Evolutionary conservation across 305 asterid genomes (phyloP), one percentile per base, ranked within the genome.

Genomic region (Monarda citriodora): DNA sequence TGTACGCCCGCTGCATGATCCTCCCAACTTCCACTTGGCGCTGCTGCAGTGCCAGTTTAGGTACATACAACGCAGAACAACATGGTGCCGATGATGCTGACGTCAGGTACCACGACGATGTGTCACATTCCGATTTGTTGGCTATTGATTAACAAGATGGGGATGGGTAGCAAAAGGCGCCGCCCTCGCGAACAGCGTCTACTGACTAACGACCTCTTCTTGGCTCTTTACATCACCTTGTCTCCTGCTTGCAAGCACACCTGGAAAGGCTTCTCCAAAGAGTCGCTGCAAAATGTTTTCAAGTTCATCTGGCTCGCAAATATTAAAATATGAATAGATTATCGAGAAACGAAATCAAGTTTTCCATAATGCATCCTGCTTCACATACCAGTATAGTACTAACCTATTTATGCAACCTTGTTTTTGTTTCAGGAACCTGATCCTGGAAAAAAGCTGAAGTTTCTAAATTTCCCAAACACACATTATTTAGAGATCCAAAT

Each of bases 341-440:
- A 75, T 94, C 96, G 63, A 94, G 96, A 79, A 88, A 90, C 42
- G 95, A 73, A 53, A 81, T 88, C 85, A 94, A 86, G 72, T 90
- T 94, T 79, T 94, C 99, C 81, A 94, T 79, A 74, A 90, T 90
- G 93, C 99, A 90, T 74, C 99, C 99, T 63, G 99, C 97, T 79
- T 90, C 99, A 70, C 99, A 94, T 65, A 90, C 96, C 81, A 94
- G 82, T 76, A 86, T 72, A 65, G 96, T 93, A 59, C 96, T 84
- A 74, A 67, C 92, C 99, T 90, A 70, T 64, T 63, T 69, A 69
- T n/a, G n/a, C n/a, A n/a, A n/a, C n/a, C n/a, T n/a, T n/a, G n/a
- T n/a, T n/a, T n/a, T n/a, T n/a, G n/a, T n/a, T n/a, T n/a, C n/a
- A n/a, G n/a, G n/a, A n/a, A n/a, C n/a, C n/a, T n/a, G n/a, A n/a